Conservation (phyloP, 164 flowering plant species). For the Macadamia tetraphylla region DNA sequence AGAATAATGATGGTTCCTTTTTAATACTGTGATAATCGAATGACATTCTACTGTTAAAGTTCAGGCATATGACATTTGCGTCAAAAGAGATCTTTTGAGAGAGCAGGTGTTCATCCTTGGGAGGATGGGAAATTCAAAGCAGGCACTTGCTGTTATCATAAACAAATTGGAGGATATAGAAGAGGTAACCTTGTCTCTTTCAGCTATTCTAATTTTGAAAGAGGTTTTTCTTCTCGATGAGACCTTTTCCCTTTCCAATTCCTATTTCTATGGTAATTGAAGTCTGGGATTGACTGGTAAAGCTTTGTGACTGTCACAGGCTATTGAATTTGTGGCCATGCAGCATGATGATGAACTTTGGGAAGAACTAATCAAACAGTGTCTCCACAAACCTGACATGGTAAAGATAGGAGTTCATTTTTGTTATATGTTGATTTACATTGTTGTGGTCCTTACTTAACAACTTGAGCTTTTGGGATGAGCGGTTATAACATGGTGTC, state of each 20-base stretch:
- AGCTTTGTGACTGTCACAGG: constrained; percentile 42
- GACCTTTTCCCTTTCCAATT: background rate
- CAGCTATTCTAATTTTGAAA: background rate
- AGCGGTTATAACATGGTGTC: too few relatives aligned
- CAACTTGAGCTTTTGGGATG: too few relatives aligned
- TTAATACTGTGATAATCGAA: background rate
- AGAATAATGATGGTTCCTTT: background rate
- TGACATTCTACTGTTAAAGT: constrained; percentile 11
- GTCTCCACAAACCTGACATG: constrained; percentile 91
- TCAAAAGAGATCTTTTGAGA: constrained; percentile 57
- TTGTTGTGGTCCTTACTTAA: too few relatives aligned
- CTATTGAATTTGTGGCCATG: constrained; percentile 84
- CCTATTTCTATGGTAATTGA: background rate
- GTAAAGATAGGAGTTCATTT: constrained; percentile 27
- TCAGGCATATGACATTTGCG: constrained; percentile 90
- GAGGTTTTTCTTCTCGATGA: background rate
- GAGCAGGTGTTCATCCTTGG: constrained; percentile 97
- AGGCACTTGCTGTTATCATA: constrained; percentile 84
- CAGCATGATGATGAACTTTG: constrained; percentile 99
- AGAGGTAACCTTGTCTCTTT: constrained; percentile 45
- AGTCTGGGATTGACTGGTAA: constrained; percentile 6
- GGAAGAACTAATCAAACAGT: constrained; percentile 92
- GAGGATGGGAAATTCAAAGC: constrained; percentile 91
- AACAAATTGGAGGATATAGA: constrained; percentile 88
- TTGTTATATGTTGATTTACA: too few relatives aligned